phyloP scores from a whole-genome alignment of 108 stramenopile genomes.

The Phaeodactylum tricornutum region DNA sequence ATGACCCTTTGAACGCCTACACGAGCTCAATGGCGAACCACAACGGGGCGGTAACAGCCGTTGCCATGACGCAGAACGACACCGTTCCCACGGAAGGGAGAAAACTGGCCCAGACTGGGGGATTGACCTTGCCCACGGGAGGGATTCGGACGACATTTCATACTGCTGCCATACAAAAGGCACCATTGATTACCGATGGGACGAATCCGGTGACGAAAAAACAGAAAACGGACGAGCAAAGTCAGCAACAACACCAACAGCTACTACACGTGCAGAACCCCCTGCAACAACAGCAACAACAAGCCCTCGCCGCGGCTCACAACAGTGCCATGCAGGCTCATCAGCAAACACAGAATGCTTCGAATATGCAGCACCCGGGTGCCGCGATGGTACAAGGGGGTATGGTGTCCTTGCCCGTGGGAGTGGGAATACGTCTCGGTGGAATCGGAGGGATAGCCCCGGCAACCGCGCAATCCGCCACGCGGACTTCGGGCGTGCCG shows the following conservation, averaged over 20 bases:
- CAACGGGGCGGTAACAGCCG: slow-evolving; percentile 11
- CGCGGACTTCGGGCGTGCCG: slow-evolving; percentile 9
- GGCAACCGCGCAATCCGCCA: slow-evolving; percentile 22
- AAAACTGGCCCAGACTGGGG: neutral
- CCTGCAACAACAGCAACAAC: slow-evolving; percentile 2
- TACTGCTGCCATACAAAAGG: neutral
- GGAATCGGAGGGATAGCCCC: slow-evolving; percentile 45
- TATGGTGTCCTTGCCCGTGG: slow-evolving; percentile 42
- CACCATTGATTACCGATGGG: neutral
- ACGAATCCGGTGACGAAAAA: neutral
- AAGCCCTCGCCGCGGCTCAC: slow-evolving; percentile 7
- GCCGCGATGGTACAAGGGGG: neutral
- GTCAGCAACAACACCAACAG: neutral
- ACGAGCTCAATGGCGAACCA: slow-evolving; percentile 45
- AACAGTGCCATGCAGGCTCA: slow-evolving; percentile 12
- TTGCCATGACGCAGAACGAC: slow-evolving; percentile 6
- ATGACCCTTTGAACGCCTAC: slow-evolving; percentile 45
- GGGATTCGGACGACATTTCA: slow-evolving; percentile 57
- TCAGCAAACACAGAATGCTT: slow-evolving; percentile 9
- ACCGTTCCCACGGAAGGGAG: neutral
- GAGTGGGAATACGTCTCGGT: slow-evolving; percentile 53
- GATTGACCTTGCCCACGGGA: slow-evolving; percentile 35
- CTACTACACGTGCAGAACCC: slow-evolving; percentile 2
- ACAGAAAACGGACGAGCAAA: neutral
- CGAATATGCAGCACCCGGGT: neutral